Conservation (phyloP, 805 yeast species). For the Debaryomyces castellii region DNA sequence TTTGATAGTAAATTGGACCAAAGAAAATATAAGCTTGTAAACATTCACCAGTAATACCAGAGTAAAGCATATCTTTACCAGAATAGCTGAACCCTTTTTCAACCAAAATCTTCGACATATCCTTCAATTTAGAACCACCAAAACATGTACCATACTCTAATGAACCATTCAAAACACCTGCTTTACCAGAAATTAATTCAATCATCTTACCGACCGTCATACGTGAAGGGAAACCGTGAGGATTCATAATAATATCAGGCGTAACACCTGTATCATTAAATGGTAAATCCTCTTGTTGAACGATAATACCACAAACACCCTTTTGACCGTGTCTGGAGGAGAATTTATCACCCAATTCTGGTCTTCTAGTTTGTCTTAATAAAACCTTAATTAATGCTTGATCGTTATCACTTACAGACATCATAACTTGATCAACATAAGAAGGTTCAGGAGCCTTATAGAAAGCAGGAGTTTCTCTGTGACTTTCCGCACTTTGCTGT, state of each 20-base stretch:
- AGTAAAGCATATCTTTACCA: conserved; percentile 96
- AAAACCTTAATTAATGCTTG: conserved; percentile 91
- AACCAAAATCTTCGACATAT: conserved; percentile 87
- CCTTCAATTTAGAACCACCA: conserved; percentile 95
- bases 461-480: conserved; percentile 85
- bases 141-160: conserved; percentile 97
- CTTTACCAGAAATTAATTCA: conserved; percentile 93
- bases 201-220: conserved; percentile 99
- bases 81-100: conserved; percentile 91
- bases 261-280: conserved; percentile 88
- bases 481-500: conserved; percentile 50
- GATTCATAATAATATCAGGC: conserved; percentile 98
- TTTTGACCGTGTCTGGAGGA: conserved; percentile 98
- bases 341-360: conserved; percentile 96
- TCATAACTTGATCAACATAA: conserved; percentile 95
- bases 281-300: conserved; percentile 95
- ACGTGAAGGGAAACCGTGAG: conserved; percentile 99
- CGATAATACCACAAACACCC: conserved; percentile 99
- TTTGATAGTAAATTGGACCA: conserved; percentile 97
- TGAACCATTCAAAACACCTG: conserved; percentile 90
- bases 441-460: conserved; percentile 96
- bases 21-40: conserved; percentile 96
- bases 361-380: conserved; percentile 92
- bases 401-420: conserved; percentile 93
- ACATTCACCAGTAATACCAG: conserved; percentile 97